Percentiles rank a stretch among this genome's conserved stretches.
Conservation (phyloP, 2,329 filamentous ascomycete species). For the Capronia coronata region DNA sequence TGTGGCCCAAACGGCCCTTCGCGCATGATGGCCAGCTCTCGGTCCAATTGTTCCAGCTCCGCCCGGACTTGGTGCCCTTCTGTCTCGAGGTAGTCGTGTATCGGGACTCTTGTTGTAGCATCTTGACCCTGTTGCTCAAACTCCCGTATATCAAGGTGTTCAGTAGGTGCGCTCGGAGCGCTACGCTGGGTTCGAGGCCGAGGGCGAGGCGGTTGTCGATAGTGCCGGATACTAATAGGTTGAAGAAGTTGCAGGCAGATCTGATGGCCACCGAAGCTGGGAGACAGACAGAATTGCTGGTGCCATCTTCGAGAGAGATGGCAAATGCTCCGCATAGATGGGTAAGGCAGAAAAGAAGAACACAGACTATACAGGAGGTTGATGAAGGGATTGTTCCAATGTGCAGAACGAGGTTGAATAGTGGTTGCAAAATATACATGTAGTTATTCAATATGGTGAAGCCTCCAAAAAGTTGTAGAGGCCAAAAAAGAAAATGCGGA, state of each 20-base stretch:
- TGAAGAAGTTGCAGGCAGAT: constrained; percentile 25
- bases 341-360: not conserved
- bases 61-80: constrained; percentile 35
- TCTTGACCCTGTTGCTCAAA: constrained; percentile 38
- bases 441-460: too few species aligned
- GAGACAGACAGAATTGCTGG: constrained; percentile 28
- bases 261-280: constrained; percentile 25
- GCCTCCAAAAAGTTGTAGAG: not conserved
- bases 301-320: constrained; percentile 29
- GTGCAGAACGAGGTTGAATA: too few species aligned
- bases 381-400: not conserved
- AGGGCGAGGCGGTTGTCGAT: constrained; percentile 20
- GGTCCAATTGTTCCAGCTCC: constrained; percentile 37
- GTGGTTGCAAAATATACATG: too few species aligned
- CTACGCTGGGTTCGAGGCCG: constrained; percentile 13
- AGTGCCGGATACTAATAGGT: constrained; percentile 19
- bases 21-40: constrained; percentile 37
- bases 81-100: constrained; percentile 36
- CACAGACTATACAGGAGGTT: not conserved
- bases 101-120: constrained; percentile 34
- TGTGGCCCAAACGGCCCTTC: constrained; percentile 41
- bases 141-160: constrained; percentile 38
- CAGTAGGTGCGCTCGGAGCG: constrained; percentile 6
- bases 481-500: constrained; percentile 6
- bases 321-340: constrained; percentile 27